phyloP scores from a whole-genome alignment of 1,284 basidiomycete genomes.

The Fomitiporia mediterranea region DNA sequence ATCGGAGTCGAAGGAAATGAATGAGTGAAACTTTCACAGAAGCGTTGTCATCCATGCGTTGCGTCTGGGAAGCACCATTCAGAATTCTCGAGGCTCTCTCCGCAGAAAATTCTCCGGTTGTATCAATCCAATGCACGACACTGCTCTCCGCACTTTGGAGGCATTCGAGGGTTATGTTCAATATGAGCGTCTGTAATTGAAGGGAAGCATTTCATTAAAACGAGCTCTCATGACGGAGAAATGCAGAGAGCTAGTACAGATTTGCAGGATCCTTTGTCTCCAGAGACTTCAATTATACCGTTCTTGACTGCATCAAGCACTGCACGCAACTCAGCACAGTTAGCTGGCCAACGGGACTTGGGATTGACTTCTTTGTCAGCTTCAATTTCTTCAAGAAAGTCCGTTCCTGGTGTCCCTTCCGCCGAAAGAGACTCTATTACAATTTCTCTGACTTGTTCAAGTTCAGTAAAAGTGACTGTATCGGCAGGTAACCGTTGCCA shows the following conservation, averaged over 20 bases:
- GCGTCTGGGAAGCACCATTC: conserved; percentile 21
- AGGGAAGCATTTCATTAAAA: no score
- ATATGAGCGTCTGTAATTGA: conserved; percentile 44
- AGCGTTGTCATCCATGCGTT: conserved; percentile 30
- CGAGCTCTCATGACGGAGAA: conserved; percentile 1
- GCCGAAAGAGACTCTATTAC: conserved; percentile 42
- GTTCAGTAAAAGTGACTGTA: conserved; percentile 43
- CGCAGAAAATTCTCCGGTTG: conserved; percentile 57
- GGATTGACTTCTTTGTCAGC: conserved; percentile 17
- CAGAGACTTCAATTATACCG: conserved; percentile 60
- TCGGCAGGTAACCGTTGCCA: conserved; percentile 45
- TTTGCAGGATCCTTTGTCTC: conserved; percentile 57
- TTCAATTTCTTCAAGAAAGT: conserved; percentile 34
- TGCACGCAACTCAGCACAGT: conserved; percentile 44
- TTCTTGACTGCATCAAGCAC: conserved; percentile 42
- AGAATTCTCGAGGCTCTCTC: conserved; percentile 37
- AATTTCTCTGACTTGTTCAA: conserved; percentile 36
- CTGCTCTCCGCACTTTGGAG: conserved; percentile 36
- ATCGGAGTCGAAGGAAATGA: not conserved
- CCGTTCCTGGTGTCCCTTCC: conserved; percentile 36
- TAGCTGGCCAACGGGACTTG: conserved; percentile 25
- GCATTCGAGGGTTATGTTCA: conserved; percentile 52
- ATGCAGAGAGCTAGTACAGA: conserved; percentile 38
- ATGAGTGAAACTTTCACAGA: conserved; percentile 18
- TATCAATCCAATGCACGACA: conserved; percentile 64